Base-by-base conservation (phyloP, 139 green algal species). In the Picochlorum costavermella region DNA sequence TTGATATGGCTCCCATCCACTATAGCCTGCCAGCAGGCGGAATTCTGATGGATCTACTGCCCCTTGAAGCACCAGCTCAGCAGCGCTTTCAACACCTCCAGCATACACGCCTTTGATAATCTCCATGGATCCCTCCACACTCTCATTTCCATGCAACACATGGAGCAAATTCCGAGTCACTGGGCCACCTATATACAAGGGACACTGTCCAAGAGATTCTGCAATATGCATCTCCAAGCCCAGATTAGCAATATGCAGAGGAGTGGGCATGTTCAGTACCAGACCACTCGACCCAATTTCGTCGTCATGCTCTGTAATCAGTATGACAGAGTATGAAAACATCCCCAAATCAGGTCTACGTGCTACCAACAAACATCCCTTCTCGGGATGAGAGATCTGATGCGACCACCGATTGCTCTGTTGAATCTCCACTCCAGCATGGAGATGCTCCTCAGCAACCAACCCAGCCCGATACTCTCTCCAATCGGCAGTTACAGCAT, bases 291-390 rank as follows among this genome's bases (percentile, higher is more conserved):
- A 64, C 28, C 68, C 68, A 45, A 63, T 40, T 3, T 3, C n/a
- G 9, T 64, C 57, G 5, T 78, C 68, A 50, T 75, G 61, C 49
- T 75, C 68, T 6, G 58, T 46, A 3, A 75, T 17, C 12, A 75
- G 50, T 23, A 75, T 28, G 8, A 75, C 68, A 29, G 17, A 33
- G 12, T 63, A 45, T 10, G 50, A 51, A 20, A 78, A 78, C 46
- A 68, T 64, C 26, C 73, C 73, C 28, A 80, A 56, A 16, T 67
- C 50, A 3, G 40, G 26, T 12, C 30, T 46, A 4, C 70, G 58
- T 3, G 73, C 73, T 17, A 80, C 61, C 37, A 80, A 63, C 56
- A 80, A 59, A 50, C 69, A 77, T 29, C 73, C 73, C 16, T 56
- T 63, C 50, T 80, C 73, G 2, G 73, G 73, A 31, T 60, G 37